These are phyloP conservation scores for Cylindrotheca fusiformis DNA, from an alignment of 108 stramenopile species.

Conservation along the genomic window DNA sequence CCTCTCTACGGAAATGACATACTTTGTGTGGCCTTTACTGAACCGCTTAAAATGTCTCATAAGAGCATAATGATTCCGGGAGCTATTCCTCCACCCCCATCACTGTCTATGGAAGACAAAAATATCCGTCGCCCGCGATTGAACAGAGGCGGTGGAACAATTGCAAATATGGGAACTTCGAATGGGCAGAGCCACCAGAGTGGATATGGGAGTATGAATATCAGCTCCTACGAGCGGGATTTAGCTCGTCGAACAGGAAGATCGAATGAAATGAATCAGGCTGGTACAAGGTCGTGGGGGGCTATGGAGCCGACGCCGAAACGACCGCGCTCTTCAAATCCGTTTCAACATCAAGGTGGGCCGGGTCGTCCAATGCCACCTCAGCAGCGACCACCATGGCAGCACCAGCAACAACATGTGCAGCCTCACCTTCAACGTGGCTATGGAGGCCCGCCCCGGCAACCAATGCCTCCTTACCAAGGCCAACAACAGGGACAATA, in stretches of 20 bases:
- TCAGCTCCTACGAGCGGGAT: slow-evolving; percentile 76
- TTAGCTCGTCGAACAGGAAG: slow-evolving; percentile 71
- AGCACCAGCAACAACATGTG: slow-evolving; percentile 15
- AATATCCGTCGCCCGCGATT: slow-evolving; percentile 75
- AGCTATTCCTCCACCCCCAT: slow-evolving; percentile 49
- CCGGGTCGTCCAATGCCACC: slow-evolving; percentile 30
- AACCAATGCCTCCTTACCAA: slow-evolving; percentile 1
- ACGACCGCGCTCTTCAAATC: slow-evolving; percentile 46
- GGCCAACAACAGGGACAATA: slow-evolving; percentile 35
- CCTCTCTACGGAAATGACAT: slow-evolving; percentile 59
- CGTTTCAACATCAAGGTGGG: slow-evolving; percentile 23
- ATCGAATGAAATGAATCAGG: slow-evolving; percentile 79
- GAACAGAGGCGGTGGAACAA: slow-evolving; percentile 77
- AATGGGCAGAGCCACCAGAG: slow-evolving; percentile 65
- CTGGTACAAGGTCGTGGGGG: slow-evolving; percentile 84
- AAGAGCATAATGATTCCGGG: slow-evolving; percentile 70
- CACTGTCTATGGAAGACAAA: slow-evolving; percentile 67
- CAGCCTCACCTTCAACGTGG: no score
- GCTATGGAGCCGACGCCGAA: slow-evolving; percentile 83
- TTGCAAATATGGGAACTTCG: slow-evolving; percentile 78
- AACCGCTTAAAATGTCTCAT: slow-evolving; percentile 69
- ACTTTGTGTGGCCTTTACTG: slow-evolving; percentile 77
- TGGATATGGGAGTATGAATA: slow-evolving; percentile 87
- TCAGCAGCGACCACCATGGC: slow-evolving; percentile 36
- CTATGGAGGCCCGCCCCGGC: no score